phyloP scores from a whole-genome alignment of 2,329 filamentous ascomycete species.

The Clonostachys solani region DNA sequence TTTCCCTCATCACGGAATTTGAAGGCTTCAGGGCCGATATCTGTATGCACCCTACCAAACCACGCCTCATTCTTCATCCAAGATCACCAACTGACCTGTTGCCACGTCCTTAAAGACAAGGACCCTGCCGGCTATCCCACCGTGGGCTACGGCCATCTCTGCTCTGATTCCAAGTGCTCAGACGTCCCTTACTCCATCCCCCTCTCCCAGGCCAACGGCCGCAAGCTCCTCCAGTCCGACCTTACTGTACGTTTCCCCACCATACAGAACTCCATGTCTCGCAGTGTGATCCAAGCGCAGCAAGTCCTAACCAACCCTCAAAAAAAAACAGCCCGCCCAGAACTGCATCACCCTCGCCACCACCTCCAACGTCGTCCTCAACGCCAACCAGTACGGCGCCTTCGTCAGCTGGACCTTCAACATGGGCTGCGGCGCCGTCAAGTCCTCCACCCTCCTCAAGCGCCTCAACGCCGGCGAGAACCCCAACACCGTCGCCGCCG shows the following conservation, averaged over 20 bases:
- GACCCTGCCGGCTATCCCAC: slow-evolving; percentile 42
- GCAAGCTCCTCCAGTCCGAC: slow-evolving; percentile 31
- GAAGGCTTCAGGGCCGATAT: slow-evolving; percentile 5
- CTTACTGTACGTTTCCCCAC: slow-evolving; percentile 11
- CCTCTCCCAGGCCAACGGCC: slow-evolving; percentile 30
- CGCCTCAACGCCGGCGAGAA: slow-evolving; percentile 38
- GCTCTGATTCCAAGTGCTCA: slow-evolving; percentile 29
- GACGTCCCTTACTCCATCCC: slow-evolving; percentile 42
- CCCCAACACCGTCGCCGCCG: slow-evolving; percentile 29
- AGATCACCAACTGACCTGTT: neutral
- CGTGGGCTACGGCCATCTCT: slow-evolving; percentile 47
- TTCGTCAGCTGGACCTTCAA: slow-evolving; percentile 49
- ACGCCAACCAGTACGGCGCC: slow-evolving; percentile 48
- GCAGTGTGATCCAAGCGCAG: too few species aligned
- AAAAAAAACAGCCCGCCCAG: slow-evolving; percentile 16
- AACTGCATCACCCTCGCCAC: slow-evolving; percentile 26
- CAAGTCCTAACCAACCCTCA: neutral
- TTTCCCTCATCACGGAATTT: slow-evolving; percentile 5
- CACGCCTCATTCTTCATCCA: neutral
- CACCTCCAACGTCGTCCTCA: slow-evolving; percentile 26
- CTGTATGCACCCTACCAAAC: neutral
- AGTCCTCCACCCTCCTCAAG: slow-evolving; percentile 31
- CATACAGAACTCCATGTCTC: neutral
- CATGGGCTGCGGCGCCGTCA: slow-evolving; percentile 35
- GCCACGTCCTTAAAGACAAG: slow-evolving; percentile 10